These are phyloP conservation scores for Fagopyrum esculentum DNA, from an alignment of 148 eudicot genomes.

Conservation along the genomic window DNA sequence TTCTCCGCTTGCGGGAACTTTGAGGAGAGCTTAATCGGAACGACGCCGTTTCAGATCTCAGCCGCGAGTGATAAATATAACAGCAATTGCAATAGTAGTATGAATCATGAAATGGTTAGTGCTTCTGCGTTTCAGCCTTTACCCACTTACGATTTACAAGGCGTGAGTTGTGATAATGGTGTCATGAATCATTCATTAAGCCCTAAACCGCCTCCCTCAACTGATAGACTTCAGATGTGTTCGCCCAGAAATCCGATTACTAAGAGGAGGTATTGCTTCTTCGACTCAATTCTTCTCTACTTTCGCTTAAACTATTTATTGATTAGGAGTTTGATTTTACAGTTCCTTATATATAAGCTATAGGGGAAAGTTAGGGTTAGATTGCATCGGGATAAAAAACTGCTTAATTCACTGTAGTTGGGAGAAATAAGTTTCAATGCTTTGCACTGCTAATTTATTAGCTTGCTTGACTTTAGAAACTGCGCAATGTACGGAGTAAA, in stretches of 20 bases:
- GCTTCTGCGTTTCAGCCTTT: background rate
- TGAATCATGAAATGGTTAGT: background rate
- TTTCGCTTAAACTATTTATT: too few species aligned
- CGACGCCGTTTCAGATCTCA: background rate
- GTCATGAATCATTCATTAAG: background rate
- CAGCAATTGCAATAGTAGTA: background rate
- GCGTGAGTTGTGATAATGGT: background rate
- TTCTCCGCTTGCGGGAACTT: background rate
- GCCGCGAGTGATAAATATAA: background rate
- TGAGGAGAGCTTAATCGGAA: slow-evolving; percentile 16
- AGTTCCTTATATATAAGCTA: too few species aligned
- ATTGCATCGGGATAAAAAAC: too few species aligned
- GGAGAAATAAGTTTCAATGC: too few species aligned
- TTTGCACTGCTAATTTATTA: too few species aligned
- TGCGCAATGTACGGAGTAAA: too few species aligned
- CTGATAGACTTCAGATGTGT: background rate
- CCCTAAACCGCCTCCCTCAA: background rate
- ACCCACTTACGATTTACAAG: background rate
- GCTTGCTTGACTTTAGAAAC: too few species aligned
- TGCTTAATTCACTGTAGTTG: too few species aligned
- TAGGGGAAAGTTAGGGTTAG: too few species aligned
- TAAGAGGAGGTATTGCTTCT: background rate
- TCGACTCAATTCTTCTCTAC: too few species aligned
- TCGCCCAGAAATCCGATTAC: background rate
- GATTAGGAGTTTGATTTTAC: too few species aligned